Evolutionary conservation across 2,329 filamentous ascomycete genomes (phyloP), one percentile per base, ranked within the genome.

Genomic region (Alternaria triticimaculans): DNA sequence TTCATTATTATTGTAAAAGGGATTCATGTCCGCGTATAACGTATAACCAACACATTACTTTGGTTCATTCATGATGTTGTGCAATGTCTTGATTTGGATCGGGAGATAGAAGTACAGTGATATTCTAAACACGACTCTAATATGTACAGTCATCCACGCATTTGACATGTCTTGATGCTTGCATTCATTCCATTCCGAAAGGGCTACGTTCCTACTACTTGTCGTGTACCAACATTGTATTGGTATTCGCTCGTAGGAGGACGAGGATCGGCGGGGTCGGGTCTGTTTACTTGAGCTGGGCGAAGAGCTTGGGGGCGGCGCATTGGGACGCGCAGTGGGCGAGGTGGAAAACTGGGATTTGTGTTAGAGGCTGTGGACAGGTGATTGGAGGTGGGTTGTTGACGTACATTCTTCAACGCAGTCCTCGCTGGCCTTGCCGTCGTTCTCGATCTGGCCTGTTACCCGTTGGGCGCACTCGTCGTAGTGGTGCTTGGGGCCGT

Each of bases 381-480:
- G n/a, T n/a, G n/a, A n/a, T n/a, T n/a, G n/a, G n/a, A 23, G 5
- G 15, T 45, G 23, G 26, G 8, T 15, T 28, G 26, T 18, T 30
- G 26, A 89, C 94, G 84, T 91, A 98, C 96, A 99, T 87, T 99
- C 96, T 87, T 99, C 96, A 73, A 98, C 93, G 78, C 96, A 99
- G 86, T 98, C 94, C 88, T 99, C 96, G 78, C 92, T 89, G 76
- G 90, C 90, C 83, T 90, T 89, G 83, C 87, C 86, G 75, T 91
- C 89, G 70, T 90, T 87, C 74, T 91, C 88, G 78, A 93, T 89
- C 79, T 87, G 82, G 62, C 77, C 74, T 76, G 90, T 93, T 74
- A 99, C 96, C 77, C 96, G 94, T 88, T 97, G 94, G 75, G 95
- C 94, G 82, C 96, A 99, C 85, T 97, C 93, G 72, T 98, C 95